Base-by-base conservation (phyloP, 2,329 filamentous ascomycete genomes). In the Penicillium sp. region DNA sequence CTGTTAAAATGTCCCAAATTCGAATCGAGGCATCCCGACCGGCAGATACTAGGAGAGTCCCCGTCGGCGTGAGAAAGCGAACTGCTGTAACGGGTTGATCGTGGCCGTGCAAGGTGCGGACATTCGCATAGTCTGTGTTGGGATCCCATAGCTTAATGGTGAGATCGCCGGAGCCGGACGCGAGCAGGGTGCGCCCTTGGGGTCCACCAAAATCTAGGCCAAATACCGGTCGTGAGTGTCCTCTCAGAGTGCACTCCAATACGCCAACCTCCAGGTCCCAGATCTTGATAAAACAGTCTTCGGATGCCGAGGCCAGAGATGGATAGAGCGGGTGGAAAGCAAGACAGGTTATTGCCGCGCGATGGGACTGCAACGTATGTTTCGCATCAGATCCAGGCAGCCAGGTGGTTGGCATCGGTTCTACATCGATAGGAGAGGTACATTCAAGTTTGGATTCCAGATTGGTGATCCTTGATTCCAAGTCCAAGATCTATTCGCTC, bases 231-330 rank as follows among this genome's bases (percentile, higher is more conserved):
- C 88, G 90, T 7, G 90, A 93, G 69, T 95, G 91, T 1, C 90
- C 90, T 70, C 95, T 95, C 54, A 95, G 82, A 0, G 91, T 95
- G 58, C 87, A 81, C 73, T 95, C 90, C 6, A 93, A 79, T 74
- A 95, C 90, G 52, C 91, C 91, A 37, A 92, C 77, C 67, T 95
- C 90, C 87, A 90, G 95, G 69, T 95, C 91, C 91, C 90, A 95
- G 52, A 95, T 90, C 69, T 95, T 95, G 72, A 96, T 93, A 5
- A 89, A 93, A 55, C 84, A 89, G 73, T 95, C 91, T 72, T 95
- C 90, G 16, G 90, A 92, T 21, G 89, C 90, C 0, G 90, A 91
- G 8, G 90, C 91, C 21, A 95, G 79, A 5, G 89, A 91, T 5
- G 90, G 91, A 74, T 93, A 95, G 33, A 91, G 81, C 0, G 90